phyloP scores from a whole-genome alignment of 1,284 basidiomycete species.

The Cryptococcus sp. region DNA sequence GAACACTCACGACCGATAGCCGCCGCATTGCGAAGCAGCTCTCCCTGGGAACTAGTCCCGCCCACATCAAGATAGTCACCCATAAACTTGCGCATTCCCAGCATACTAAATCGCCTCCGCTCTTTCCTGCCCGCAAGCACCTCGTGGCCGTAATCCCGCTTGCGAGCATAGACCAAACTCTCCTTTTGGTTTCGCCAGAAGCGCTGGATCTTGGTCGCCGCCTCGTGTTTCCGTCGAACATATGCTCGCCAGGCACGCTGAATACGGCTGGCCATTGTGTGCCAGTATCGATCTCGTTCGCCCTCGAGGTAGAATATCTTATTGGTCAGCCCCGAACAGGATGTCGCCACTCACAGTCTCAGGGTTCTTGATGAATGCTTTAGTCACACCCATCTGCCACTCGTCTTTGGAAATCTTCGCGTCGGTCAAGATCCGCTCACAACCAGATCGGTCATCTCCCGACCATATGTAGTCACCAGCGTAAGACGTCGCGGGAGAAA shows the following conservation, averaged over 20 bases:
- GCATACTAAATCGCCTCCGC: constrained; percentile 85
- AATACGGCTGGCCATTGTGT: constrained; percentile 97
- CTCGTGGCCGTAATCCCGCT: constrained; percentile 92
- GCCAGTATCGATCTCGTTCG: constrained; percentile 99
- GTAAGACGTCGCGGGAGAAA: constrained; percentile 94
- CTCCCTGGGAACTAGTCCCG: constrained; percentile 75
- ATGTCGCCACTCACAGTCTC: constrained; percentile 70
- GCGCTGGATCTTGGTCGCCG: constrained; percentile 90
- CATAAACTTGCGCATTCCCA: constrained; percentile 92
- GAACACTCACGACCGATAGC: constrained; percentile 67
- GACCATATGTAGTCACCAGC: constrained; percentile 98
- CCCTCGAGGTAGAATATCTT: constrained; percentile 97
- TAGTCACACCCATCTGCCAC: constrained; percentile 99
- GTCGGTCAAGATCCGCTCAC: constrained; percentile 88
- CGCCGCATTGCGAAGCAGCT: constrained; percentile 73
- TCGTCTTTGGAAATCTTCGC: constrained; percentile 95
- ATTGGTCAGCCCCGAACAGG: not conserved
- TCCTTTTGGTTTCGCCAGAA: constrained; percentile 99
- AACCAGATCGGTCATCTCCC: constrained; percentile 87
- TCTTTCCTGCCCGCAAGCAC: constrained; percentile 91
- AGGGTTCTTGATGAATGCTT: constrained; percentile 99
- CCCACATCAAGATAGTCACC: constrained; percentile 96
- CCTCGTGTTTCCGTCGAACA: constrained; percentile 91
- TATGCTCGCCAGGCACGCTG: constrained; percentile 97
- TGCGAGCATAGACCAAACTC: constrained; percentile 79